Conservation (phyloP, 768 basidiomycete species). For the Lactifluus subvellereus region DNA sequence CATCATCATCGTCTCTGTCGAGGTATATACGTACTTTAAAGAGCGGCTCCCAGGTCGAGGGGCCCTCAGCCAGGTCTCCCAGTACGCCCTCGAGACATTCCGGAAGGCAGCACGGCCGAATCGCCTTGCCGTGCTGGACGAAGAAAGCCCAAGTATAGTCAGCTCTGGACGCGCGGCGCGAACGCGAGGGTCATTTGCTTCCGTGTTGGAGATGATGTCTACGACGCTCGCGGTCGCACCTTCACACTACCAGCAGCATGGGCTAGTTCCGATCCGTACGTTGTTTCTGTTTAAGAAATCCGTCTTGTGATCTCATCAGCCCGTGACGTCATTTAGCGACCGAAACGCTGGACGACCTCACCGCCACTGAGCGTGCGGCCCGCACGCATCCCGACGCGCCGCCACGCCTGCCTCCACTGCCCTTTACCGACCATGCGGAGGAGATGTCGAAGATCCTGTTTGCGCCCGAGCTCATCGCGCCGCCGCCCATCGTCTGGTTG, state of each 20-base stretch:
- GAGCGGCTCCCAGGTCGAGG: constrained; percentile 43
- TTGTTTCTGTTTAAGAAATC: constrained; percentile 20
- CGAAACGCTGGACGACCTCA: constrained; percentile 75
- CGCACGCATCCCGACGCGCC: constrained; percentile 75
- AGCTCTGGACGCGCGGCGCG: constrained; percentile 34
- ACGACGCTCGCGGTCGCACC: constrained; percentile 70
- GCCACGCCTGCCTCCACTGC: constrained; percentile 59
- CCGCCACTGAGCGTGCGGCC: constrained; percentile 71
- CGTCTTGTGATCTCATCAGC: not conserved
- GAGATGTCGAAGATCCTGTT: constrained; percentile 76
- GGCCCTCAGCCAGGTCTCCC: constrained; percentile 51
- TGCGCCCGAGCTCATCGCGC: constrained; percentile 74
- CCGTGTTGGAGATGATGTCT: constrained; percentile 82
- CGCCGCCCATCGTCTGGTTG: constrained; percentile 78
- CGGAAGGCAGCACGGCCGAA: constrained; percentile 38
- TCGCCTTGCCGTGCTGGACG: constrained; percentile 37
- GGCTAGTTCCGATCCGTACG: constrained; percentile 65
- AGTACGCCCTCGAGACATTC: constrained; percentile 54
- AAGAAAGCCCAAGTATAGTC: constrained; percentile 48
- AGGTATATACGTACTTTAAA: constrained; percentile 49
- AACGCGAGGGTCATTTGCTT: constrained; percentile 68
- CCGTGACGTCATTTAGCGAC: constrained; percentile 40
- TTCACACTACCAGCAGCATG: constrained; percentile 46
- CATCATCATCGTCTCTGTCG: constrained; percentile 52
- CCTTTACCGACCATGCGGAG: constrained; percentile 71